These are phyloP conservation scores for Rhodotorula sp. DNA, from an alignment of 1,284 basidiomycete species.

Conservation along the genomic window DNA sequence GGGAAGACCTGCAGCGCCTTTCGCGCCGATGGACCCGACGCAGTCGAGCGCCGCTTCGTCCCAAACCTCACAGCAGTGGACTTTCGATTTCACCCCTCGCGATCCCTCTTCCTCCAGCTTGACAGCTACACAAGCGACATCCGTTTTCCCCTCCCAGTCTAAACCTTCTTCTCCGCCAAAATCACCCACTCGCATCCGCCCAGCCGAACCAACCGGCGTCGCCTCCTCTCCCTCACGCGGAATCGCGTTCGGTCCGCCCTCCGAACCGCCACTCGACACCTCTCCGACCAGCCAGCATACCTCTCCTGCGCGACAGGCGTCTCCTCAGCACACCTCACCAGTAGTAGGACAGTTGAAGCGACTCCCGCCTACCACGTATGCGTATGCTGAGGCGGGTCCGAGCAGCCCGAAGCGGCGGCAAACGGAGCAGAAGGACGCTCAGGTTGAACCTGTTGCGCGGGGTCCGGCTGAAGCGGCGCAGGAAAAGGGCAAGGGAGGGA, in stretches of 20 bases:
- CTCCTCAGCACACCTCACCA: neutral
- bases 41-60: neutral
- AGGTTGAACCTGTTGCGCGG: no score
- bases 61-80: neutral
- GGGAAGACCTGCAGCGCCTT: neutral
- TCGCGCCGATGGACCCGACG: slow-evolving; percentile 7
- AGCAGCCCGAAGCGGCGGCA: neutral
- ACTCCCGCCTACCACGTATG: neutral
- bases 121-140: slow-evolving; percentile 11
- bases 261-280: neutral
- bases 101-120: neutral
- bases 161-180: neutral
- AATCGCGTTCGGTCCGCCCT: slow-evolving; percentile 7
- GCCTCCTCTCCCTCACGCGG: neutral
- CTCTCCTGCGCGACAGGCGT: no score
- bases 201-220: neutral
- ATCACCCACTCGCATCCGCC: neutral
- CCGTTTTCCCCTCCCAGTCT: slow-evolving; percentile 11
- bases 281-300: neutral
- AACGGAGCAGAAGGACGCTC: neutral
- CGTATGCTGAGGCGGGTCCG: neutral
- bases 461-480: neutral
- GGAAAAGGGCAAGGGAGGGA: slow-evolving; percentile 1
- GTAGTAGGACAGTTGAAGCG: no score
- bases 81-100: slow-evolving; percentile 1